These are phyloP conservation scores for Quercus lobata DNA, from an alignment of 331 rosid species.

Conservation along the genomic window DNA sequence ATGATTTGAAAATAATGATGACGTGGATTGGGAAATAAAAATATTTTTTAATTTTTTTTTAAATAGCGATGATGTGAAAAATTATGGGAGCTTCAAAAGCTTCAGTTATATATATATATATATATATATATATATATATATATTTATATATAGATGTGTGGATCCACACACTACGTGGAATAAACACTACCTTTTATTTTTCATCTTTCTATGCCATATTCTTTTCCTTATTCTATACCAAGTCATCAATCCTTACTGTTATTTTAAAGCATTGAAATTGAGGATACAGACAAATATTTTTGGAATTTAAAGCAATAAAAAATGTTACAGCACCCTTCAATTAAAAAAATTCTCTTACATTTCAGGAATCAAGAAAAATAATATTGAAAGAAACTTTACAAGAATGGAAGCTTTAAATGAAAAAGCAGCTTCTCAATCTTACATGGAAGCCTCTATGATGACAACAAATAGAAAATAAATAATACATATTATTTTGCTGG, in stretches of 20 bases:
- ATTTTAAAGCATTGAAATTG: not conserved
- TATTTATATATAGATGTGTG: no score
- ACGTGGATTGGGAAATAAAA: no score
- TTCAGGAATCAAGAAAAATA: not conserved
- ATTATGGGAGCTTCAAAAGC: no score
- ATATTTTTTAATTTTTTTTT: no score
- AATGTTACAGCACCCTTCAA: not conserved
- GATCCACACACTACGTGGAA: no score
- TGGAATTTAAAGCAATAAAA: not conserved
- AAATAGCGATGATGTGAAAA: no score
- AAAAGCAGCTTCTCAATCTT: constrained; percentile 56
- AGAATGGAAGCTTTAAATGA: constrained; percentile 39
- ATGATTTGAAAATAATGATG: no score
- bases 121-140: no score
- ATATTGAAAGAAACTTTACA: constrained; percentile 36
- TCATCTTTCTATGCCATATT: no score
- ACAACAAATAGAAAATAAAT: constrained; percentile 25
- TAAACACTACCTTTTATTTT: not conserved
- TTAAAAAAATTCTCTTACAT: not conserved
- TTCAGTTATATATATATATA: no score
- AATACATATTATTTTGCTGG: constrained; percentile 43
- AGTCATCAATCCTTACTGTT: not conserved
- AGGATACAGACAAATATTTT: not conserved
- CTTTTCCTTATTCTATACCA: no score
- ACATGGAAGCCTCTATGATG: constrained; percentile 46